phyloP scores from a whole-genome alignment of 2,329 filamentous ascomycete genomes.

The Chalara sp. region DNA sequence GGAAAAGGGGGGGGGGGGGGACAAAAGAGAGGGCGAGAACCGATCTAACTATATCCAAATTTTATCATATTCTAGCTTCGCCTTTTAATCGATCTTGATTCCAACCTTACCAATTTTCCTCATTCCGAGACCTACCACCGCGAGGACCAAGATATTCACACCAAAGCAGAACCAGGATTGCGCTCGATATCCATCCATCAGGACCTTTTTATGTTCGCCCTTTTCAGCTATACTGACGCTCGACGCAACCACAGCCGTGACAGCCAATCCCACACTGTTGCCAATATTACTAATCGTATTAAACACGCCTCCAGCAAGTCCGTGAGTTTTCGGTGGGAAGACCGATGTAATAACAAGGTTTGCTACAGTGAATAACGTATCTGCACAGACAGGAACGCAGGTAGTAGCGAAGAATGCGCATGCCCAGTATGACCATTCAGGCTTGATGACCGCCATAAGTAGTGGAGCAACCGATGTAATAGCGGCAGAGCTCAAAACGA shows the following conservation, averaged over 20 bases:
- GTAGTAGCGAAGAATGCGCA: constrained; percentile 35
- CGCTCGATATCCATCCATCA: constrained; percentile 45
- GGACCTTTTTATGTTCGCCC: constrained; percentile 22
- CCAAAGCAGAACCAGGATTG: constrained; percentile 48
- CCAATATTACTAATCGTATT: constrained; percentile 52
- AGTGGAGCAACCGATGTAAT: constrained; percentile 33
- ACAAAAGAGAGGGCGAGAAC: too few relatives aligned
- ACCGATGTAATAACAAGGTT: constrained; percentile 44
- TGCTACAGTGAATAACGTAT: constrained; percentile 48
- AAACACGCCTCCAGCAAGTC: constrained; percentile 54
- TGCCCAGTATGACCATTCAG: constrained; percentile 40
- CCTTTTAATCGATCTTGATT: constrained; percentile 4
- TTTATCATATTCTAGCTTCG: too few relatives aligned
- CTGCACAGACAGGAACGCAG: constrained; percentile 33
- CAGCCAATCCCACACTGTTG: constrained; percentile 42
- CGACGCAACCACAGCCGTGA: constrained; percentile 41
- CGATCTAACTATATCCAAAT: too few relatives aligned
- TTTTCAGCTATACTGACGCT: constrained; percentile 35
- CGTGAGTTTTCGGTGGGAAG: constrained; percentile 50
- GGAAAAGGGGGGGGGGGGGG: too few relatives aligned
- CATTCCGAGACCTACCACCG: constrained; percentile 32
- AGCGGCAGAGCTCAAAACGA: constrained; percentile 31
- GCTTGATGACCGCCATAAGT: constrained; percentile 38
- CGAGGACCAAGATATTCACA: constrained; percentile 30
- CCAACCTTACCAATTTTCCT: constrained; percentile 37